Conservation (phyloP, 208 protist species). For the Angomonas desouzai region DNA sequence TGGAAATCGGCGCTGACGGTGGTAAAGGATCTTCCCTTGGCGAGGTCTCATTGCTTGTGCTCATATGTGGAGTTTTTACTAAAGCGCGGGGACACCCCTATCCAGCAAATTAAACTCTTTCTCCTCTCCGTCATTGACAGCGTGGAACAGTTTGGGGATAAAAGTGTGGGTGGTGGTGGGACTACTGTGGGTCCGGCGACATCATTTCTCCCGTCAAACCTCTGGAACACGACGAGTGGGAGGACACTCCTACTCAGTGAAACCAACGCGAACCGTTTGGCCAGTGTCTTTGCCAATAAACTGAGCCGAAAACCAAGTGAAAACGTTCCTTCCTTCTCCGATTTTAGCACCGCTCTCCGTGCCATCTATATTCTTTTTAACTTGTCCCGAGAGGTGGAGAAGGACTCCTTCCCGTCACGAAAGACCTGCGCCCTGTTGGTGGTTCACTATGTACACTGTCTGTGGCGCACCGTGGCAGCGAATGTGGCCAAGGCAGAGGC, state of each 20-base stretch:
- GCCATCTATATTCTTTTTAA: conserved; percentile 36
- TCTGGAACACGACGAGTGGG: background rate
- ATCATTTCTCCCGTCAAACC: background rate
- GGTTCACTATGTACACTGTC: conserved; percentile 59
- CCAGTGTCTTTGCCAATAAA: background rate
- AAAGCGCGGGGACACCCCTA: background rate
- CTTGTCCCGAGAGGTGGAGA: conserved; percentile 6
- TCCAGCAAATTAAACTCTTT: conserved; percentile 10
- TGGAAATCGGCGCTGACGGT: conserved; percentile 44
- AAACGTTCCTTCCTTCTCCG: background rate
- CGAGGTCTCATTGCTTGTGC: conserved; percentile 22
- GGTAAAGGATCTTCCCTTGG: conserved; percentile 28
- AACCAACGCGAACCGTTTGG: background rate
- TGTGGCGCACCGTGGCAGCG: conserved; percentile 29
- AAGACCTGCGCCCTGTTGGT: conserved; percentile 44
- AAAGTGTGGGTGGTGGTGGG: background rate
- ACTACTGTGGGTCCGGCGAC: background rate
- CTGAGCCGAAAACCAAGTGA: background rate
- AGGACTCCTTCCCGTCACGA: conserved; percentile 11
- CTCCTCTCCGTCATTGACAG: conserved; percentile 27
- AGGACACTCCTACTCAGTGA: background rate
- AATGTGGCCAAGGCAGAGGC: background rate
- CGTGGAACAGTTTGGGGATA: conserved; percentile 10
- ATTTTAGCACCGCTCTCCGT: conserved; percentile 30
- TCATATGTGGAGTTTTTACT: background rate